Evolutionary conservation across 2,329 filamentous ascomycete genomes (phyloP).

Genomic region (Decorospora gaudefroyi): DNA sequence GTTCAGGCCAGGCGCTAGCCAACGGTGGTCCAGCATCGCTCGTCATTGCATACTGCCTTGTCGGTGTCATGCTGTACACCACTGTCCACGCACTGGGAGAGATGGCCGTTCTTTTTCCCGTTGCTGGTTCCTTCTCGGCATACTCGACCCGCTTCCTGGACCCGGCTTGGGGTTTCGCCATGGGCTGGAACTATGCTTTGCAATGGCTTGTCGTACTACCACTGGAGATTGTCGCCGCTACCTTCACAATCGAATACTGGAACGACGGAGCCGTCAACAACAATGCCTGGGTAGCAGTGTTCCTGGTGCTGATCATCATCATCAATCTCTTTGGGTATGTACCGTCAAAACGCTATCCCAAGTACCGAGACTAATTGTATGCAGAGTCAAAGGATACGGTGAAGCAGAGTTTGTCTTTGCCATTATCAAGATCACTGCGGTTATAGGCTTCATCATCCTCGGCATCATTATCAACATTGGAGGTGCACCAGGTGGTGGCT

Average conservation of each 20-base stretch:
- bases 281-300: constrained; percentile 77
- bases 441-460: constrained; percentile 87
- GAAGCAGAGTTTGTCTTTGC: constrained; percentile 89
- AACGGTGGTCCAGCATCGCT: constrained; percentile 47
- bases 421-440: constrained; percentile 80
- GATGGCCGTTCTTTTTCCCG: constrained; percentile 85
- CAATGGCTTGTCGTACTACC: constrained; percentile 86
- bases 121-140: constrained; percentile 88
- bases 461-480: constrained; percentile 85
- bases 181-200: constrained; percentile 93
- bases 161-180: constrained; percentile 91
- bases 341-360: neutral
- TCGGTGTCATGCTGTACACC: constrained; percentile 87
- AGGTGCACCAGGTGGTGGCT: constrained; percentile 64
- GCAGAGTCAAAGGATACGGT: constrained; percentile 81
- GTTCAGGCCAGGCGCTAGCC: constrained; percentile 59
- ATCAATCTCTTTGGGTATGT: constrained; percentile 64
- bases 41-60: constrained; percentile 57
- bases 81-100: constrained; percentile 92
- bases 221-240: constrained; percentile 83
- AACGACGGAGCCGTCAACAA: constrained; percentile 55
- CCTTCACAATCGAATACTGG: constrained; percentile 85
- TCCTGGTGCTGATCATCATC: constrained; percentile 71
- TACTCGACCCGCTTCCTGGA: constrained; percentile 93
- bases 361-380: constrained; percentile 44